These are phyloP conservation scores for Elsinoe australis DNA, from an alignment of 2,329 filamentous ascomycete genomes.

Conservation along the genomic window DNA sequence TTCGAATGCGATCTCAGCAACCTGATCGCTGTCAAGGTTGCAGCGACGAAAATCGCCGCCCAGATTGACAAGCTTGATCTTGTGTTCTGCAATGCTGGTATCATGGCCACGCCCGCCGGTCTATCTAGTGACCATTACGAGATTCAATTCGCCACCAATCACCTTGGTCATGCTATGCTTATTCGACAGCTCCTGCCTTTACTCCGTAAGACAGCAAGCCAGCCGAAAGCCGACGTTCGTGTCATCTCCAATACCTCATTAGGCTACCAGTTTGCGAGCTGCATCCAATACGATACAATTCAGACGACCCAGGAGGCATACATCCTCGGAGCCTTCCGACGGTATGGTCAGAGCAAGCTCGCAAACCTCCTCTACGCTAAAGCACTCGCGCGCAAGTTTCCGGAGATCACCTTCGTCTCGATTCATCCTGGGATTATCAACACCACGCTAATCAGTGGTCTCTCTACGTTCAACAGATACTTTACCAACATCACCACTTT, in stretches of 20 bases:
- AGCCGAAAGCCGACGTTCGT: slow-evolving; percentile 37
- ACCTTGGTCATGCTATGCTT: slow-evolving; percentile 44
- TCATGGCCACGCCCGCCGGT: slow-evolving; percentile 31
- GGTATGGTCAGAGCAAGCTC: slow-evolving; percentile 41
- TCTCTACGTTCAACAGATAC: slow-evolving; percentile 28
- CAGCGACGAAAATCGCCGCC: slow-evolving; percentile 25
- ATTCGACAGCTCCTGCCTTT: slow-evolving; percentile 30
- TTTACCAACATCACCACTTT: slow-evolving; percentile 5
- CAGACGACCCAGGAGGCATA: slow-evolving; percentile 21
- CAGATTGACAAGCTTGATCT: slow-evolving; percentile 37
- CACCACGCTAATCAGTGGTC: slow-evolving; percentile 31
- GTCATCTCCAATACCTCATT: slow-evolving; percentile 37
- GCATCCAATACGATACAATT: slow-evolving; percentile 22
- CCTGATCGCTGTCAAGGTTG: slow-evolving; percentile 33
- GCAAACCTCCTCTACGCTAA: slow-evolving; percentile 39
- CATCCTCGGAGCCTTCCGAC: slow-evolving; percentile 13
- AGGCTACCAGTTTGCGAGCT: slow-evolving; percentile 20
- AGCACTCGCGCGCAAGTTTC: slow-evolving; percentile 34
- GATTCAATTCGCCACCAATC: slow-evolving; percentile 45
- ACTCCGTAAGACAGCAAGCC: slow-evolving; percentile 35
- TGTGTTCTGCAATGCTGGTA: slow-evolving; percentile 41
- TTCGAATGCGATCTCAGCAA: slow-evolving; percentile 36
- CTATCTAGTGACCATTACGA: slow-evolving; percentile 43
- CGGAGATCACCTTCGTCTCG: slow-evolving; percentile 29
- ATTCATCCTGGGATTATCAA: slow-evolving; percentile 36